These are phyloP conservation scores for Syzygium grande DNA, from an alignment of 345 rosid genomes.

Conservation along the genomic window DNA sequence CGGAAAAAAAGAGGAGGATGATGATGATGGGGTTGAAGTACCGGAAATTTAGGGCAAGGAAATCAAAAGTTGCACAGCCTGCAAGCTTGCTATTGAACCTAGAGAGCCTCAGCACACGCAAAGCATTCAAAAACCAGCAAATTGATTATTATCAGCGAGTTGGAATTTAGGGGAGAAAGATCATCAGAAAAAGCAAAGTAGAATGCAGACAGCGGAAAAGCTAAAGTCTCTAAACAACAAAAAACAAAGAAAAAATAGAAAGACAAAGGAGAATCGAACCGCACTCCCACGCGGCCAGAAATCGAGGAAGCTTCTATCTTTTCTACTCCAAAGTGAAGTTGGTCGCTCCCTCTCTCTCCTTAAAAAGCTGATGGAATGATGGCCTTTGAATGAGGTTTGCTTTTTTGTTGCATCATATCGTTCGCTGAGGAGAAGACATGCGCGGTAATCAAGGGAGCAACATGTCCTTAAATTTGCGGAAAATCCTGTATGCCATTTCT, in stretches of 20 bases:
- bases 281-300: conserved; percentile 38
- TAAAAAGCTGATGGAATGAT: not conserved
- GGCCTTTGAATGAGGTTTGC: not conserved
- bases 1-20: not conserved
- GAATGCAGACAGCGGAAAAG: not conserved
- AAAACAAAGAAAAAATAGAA: not conserved
- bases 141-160: not conserved
- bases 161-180: not conserved
- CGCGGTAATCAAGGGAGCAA: not conserved
- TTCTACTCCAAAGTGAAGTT: not conserved
- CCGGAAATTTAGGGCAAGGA: not conserved
- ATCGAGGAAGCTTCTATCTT: conserved; percentile 75
- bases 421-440: not conserved
- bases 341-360: not conserved
- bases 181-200: not conserved
- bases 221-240: not conserved
- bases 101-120: not conserved
- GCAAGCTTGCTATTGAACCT: not conserved
- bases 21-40: not conserved
- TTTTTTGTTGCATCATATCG: not conserved
- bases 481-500: not conserved
- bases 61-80: not conserved
- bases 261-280: not conserved
- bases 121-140: not conserved
- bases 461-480: not conserved